These are phyloP conservation scores for Pseudocercospora macadamiae DNA, from an alignment of 2,329 filamentous ascomycete genomes.

Conservation along the genomic window DNA sequence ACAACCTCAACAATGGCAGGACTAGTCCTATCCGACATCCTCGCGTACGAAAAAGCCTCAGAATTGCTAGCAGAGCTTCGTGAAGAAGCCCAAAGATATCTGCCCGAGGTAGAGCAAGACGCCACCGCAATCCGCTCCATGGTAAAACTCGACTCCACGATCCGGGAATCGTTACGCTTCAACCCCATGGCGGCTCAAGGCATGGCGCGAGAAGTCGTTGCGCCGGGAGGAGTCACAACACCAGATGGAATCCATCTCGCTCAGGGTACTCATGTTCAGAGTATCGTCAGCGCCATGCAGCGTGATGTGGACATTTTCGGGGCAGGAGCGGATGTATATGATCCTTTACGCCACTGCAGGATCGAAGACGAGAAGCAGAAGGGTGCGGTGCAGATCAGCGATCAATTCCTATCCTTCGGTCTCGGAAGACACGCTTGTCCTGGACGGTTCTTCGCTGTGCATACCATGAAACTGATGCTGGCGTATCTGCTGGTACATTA, in stretches of 20 bases:
- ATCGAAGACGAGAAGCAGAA: conserved; percentile 1
- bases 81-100: conserved; percentile 20
- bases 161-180: conserved; percentile 33
- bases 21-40: conserved; percentile 22
- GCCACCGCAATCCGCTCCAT: conserved; percentile 26
- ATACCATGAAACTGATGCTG: conserved; percentile 51
- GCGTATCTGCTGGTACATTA: conserved; percentile 45
- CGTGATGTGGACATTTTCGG: conserved; percentile 29
- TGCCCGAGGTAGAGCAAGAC: conserved; percentile 11
- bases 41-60: conserved; percentile 15
- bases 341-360: conserved; percentile 27
- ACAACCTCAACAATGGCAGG: conserved; percentile 24
- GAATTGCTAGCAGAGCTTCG: conserved; percentile 16
- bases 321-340: conserved; percentile 24
- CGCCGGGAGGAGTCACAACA: conserved; percentile 27
- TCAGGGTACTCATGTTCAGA: conserved; percentile 25
- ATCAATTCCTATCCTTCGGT: conserved; percentile 28
- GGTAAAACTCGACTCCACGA: conserved; percentile 26
- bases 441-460: conserved; percentile 50
- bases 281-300: conserved; percentile 26
- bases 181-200: conserved; percentile 16
- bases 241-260: conserved; percentile 28
- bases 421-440: conserved; percentile 28
- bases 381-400: conserved; percentile 15
- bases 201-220: conserved; percentile 26